These are phyloP conservation scores for Citrus maxima DNA, from an alignment of 345 rosid genomes.

Conservation along the genomic window DNA sequence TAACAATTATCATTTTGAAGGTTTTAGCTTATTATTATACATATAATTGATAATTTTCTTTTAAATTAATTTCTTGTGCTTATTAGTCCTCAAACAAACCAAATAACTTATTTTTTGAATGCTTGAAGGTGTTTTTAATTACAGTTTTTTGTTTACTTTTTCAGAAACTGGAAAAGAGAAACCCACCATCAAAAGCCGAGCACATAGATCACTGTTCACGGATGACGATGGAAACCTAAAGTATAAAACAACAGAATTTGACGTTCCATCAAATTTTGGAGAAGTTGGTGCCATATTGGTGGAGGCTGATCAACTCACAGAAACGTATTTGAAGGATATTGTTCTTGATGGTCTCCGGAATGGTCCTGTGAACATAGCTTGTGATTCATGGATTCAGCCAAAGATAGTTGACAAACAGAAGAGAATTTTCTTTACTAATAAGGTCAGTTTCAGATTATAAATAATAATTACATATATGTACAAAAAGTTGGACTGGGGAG, in stretches of 20 bases:
- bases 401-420: conserved; percentile 41
- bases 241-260: conserved; percentile 59
- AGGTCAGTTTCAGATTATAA: conserved; percentile 27
- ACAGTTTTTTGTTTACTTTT: no score
- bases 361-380: conserved; percentile 37
- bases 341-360: conserved; percentile 37
- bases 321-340: conserved; percentile 50
- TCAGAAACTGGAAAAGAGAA: conserved; percentile 48
- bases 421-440: conserved; percentile 61
- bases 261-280: conserved; percentile 52
- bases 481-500: no score
- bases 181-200: conserved; percentile 41
- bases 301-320: conserved; percentile 67
- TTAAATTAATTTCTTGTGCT: no score
- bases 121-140: no score
- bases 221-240: conserved; percentile 24
- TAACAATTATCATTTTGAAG: no score
- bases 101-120: no score
- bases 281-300: conserved; percentile 54
- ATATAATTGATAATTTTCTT: no score
- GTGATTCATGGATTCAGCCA: conserved; percentile 64
- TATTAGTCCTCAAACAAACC: neutral
- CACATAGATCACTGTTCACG: conserved; percentile 27
- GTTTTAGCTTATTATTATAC: no score
- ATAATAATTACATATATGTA: no score